A percentile compares a stretch with the other conserved stretches of the same genome.
Conservation (phyloP, 2,329 filamentous ascomycete species). For the Orbilia oligospora region DNA sequence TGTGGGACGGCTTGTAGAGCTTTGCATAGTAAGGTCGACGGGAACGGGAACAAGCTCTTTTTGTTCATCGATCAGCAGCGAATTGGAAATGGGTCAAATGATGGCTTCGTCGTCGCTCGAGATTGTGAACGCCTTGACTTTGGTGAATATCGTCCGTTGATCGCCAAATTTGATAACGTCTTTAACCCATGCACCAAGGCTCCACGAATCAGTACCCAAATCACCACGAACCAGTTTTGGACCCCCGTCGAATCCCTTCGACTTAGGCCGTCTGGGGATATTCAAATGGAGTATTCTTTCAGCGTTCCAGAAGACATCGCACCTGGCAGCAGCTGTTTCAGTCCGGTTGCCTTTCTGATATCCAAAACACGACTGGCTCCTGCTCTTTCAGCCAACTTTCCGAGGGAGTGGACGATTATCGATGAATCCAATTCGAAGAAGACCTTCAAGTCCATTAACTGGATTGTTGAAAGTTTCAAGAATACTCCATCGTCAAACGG, state of each 20-base stretch:
- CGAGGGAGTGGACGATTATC: slow-evolving; percentile 23
- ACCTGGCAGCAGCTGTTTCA: slow-evolving; percentile 12
- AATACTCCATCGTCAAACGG: slow-evolving; percentile 39
- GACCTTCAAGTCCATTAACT: slow-evolving; percentile 65
- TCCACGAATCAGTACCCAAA: slow-evolving; percentile 17
- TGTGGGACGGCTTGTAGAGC: slow-evolving; percentile 74
- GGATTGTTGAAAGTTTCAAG: slow-evolving; percentile 65
- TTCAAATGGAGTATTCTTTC: slow-evolving; percentile 25
- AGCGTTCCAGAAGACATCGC: slow-evolving; percentile 2
- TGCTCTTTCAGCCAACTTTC: slow-evolving; percentile 14
- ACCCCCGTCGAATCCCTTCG: slow-evolving; percentile 8
- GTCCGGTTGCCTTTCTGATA: slow-evolving; percentile 29
- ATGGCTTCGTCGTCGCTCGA: slow-evolving; percentile 73
- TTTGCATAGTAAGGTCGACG: slow-evolving; percentile 70
- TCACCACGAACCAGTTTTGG: slow-evolving; percentile 46
- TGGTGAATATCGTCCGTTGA: slow-evolving; percentile 68
- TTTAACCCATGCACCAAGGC: slow-evolving; percentile 65
- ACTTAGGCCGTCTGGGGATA: slow-evolving; percentile 31
- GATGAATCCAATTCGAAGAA: slow-evolving; percentile 36
- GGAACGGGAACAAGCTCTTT: slow-evolving; percentile 67
- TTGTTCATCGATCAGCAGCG: slow-evolving; percentile 74
- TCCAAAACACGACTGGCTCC: slow-evolving; percentile 20
- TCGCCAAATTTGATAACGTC: slow-evolving; percentile 69
- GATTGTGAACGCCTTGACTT: slow-evolving; percentile 69
- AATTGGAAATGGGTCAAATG: slow-evolving; percentile 69